Base-by-base conservation (phyloP, 805 yeast genomes). In the Barnettozyma wickerhamii region DNA sequence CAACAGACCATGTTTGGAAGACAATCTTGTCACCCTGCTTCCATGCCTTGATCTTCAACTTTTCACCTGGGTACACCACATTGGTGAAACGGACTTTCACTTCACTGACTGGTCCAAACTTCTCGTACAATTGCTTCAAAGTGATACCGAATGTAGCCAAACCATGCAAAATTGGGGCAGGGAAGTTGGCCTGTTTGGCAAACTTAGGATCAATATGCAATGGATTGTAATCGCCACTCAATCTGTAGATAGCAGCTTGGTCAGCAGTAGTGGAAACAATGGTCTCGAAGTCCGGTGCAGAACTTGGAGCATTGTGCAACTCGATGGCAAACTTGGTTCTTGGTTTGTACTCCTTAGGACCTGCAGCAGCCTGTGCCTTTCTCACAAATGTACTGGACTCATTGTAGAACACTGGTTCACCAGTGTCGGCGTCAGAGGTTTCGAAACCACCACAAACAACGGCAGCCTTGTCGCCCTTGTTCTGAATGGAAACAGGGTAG, bases 191-290 rank as follows among this genome's bases (percentile, higher is more conserved):
- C 42, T 85, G 85, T 48, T 81, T 77, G 13, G 98, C 97, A 65
- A 90, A 84, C 23, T 62, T 71, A 15, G 98, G 97, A 66, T 91
- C 98, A 59, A 91, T 82, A 68, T 90, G 99, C 53, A 91, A 74
- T 45, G 99, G 99, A 64, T 91, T 91, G 63, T 81, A 81, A 69
- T 91, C 99, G 40, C 96, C 98, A 46, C 91, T 82, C 46, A 91
- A 71, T 62, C 99, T 78, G 69, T 91, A 91, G 41, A 90, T 65
- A 4, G 95, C 87, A 34, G 97, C 97, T 62, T 81, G 88, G 61
- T 89, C 85, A 32, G 63, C 69, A 20, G 72, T 59, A 2, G 93
- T 84, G 49, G 72, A 64, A 53, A 77, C 73, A 32, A 71, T 75
- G 34, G 64, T 61, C 42, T 73, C 78, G 55, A 75, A 84, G 58